A percentile compares a stretch with the other conserved stretches of the same genome.
Conservation (phyloP, 1,284 basidiomycete species). For the Calocybe gambosa region DNA sequence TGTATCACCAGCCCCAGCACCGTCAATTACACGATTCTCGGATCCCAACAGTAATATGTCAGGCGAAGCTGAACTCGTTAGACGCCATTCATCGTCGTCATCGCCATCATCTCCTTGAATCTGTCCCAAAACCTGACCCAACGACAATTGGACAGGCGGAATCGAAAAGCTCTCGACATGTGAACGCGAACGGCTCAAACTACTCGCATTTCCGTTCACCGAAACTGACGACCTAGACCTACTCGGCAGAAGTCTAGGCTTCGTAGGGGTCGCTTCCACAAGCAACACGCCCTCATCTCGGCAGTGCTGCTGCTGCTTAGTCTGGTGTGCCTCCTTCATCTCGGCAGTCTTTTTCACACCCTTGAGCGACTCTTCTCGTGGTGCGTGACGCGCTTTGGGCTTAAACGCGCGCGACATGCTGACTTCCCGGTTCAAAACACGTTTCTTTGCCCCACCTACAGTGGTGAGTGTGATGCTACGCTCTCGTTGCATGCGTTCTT, state of each 20-base stretch:
- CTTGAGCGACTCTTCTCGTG: constrained; percentile 13
- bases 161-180: neutral
- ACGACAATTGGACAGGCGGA: neutral
- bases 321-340: neutral
- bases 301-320: constrained; percentile 1
- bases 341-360: constrained; percentile 18
- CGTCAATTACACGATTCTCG: constrained; percentile 4
- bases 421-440: constrained; percentile 54
- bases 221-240: constrained; percentile 3
- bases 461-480: constrained; percentile 22
- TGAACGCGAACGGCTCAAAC: neutral
- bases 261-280: constrained; percentile 55
- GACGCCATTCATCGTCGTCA: constrained; percentile 33
- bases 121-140: constrained; percentile 3
- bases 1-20: constrained; percentile 5
- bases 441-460: constrained; percentile 30
- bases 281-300: constrained; percentile 40
- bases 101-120: constrained; percentile 19
- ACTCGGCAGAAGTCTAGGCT: constrained; percentile 23
- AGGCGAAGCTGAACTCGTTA: constrained; percentile 29
- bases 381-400: constrained; percentile 23
- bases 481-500: constrained; percentile 42
- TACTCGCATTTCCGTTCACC: neutral
- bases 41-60: constrained; percentile 27
- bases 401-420: constrained; percentile 70